Percentiles rank a stretch among this genome's conserved stretches.
phyloP scores from a whole-genome alignment of 1,284 basidiomycete species.

The Trichosporon asahii region DNA sequence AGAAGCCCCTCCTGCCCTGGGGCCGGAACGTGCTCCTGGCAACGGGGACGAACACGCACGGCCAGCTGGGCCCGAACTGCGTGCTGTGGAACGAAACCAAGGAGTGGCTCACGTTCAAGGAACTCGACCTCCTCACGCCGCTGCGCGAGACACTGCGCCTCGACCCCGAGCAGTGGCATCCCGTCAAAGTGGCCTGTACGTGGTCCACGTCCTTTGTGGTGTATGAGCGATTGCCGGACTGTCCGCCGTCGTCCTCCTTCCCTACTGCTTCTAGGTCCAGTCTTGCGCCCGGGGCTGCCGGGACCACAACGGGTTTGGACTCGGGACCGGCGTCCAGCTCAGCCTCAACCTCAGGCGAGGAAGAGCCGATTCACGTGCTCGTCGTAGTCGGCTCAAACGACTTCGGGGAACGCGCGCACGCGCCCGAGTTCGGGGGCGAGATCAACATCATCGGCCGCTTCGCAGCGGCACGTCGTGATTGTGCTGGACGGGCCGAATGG shows the following conservation, averaged over 20 bases:
- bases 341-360: not conserved
- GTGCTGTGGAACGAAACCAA: slow-evolving; percentile 31
- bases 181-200: slow-evolving; percentile 58
- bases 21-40: slow-evolving; percentile 29
- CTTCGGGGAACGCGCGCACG: slow-evolving; percentile 69
- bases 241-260: not conserved
- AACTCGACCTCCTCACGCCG: slow-evolving; percentile 13
- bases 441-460: slow-evolving; percentile 52
- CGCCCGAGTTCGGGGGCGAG: slow-evolving; percentile 36
- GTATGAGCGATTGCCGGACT: slow-evolving; percentile 20
- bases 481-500: slow-evolving; percentile 43
- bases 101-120: slow-evolving; percentile 31
- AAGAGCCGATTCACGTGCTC: slow-evolving; percentile 58
- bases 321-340: slow-evolving; percentile 14
- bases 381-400: slow-evolving; percentile 77
- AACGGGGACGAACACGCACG: slow-evolving; percentile 44
- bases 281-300: too few relatives aligned
- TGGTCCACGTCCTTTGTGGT: slow-evolving; percentile 80
- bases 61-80: slow-evolving; percentile 42
- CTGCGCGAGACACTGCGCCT: slow-evolving; percentile 19
- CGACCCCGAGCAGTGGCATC: slow-evolving; percentile 30
- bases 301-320: too few relatives aligned
- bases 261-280: not conserved
- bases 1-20: slow-evolving; percentile 9
- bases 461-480: slow-evolving; percentile 67